A percentile compares a stretch with the other conserved stretches of the same genome.
Evolutionary conservation across 2,329 filamentous ascomycete species (phyloP).

Genomic region (Ramularia endophylla): DNA sequence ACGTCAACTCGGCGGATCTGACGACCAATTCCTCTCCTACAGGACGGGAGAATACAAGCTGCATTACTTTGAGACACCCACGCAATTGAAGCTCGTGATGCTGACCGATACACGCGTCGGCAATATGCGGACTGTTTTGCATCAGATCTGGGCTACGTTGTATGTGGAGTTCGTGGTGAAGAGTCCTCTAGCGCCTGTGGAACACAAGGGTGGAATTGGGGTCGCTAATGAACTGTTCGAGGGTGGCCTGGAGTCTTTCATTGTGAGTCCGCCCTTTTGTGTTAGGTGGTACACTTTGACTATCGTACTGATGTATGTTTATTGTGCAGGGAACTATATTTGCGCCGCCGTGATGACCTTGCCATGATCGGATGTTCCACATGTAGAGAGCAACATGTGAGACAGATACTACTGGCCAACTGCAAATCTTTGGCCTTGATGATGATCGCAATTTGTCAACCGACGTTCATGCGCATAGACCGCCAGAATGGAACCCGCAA

Average conservation of each 20-base stretch:
- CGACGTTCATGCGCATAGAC: no score
- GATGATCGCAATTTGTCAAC: no score
- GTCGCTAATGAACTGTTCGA: conserved; percentile 63
- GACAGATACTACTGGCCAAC: no score
- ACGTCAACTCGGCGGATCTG: conserved; percentile 85
- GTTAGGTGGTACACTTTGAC: neutral
- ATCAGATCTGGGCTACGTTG: conserved; percentile 97
- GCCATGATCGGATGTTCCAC: no score
- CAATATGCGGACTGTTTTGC: conserved; percentile 88
- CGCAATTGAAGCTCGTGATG: conserved; percentile 93
- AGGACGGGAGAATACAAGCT: conserved; percentile 94
- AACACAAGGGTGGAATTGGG: conserved; percentile 56
- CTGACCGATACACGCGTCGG: conserved; percentile 71
- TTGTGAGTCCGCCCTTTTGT: conserved; percentile 40
- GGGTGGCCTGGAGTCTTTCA: conserved; percentile 67
- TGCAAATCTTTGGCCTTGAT: no score
- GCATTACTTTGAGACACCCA: conserved; percentile 98
- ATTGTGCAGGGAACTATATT: conserved; percentile 9
- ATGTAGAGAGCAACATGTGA: no score
- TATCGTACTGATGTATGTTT: neutral
- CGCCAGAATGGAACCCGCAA: no score
- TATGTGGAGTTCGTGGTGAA: conserved; percentile 88
- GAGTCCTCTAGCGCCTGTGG: conserved; percentile 56
- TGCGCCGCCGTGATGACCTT: conserved; percentile 7
- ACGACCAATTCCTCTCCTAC: conserved; percentile 89